These are phyloP conservation scores for Starmerella lactis-condensi DNA, from an alignment of 805 yeast genomes.

Conservation along the genomic window DNA sequence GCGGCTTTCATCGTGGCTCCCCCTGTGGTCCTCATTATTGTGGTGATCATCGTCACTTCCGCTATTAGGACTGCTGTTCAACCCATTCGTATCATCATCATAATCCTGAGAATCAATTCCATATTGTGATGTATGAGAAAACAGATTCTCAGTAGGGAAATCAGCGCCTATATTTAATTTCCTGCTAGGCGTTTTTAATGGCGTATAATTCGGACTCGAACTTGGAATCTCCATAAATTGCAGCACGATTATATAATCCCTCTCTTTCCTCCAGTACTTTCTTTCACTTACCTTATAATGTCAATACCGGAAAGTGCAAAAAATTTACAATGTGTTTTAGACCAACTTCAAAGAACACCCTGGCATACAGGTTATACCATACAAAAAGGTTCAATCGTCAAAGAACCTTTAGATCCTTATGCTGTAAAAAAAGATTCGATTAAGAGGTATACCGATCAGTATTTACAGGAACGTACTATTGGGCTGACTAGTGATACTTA, in stretches of 20 bases:
- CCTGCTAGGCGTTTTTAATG: constrained; percentile 9
- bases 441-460: constrained; percentile 65
- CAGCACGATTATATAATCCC: neutral
- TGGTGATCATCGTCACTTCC: too few relatives aligned
- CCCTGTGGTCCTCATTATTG: too few relatives aligned
- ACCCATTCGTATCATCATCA: too few relatives aligned
- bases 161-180: neutral
- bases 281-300: neutral
- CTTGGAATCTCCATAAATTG: constrained; percentile 16
- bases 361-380: constrained; percentile 15
- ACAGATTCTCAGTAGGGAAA: too few relatives aligned
- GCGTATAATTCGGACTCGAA: constrained; percentile 18
- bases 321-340: constrained; percentile 8
- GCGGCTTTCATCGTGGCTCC: too few relatives aligned
- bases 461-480: constrained; percentile 47
- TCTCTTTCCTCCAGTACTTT: neutral
- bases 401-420: constrained; percentile 9
- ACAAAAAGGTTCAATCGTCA: constrained; percentile 11
- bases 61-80: too few relatives aligned
- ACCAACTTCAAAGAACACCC: constrained; percentile 13
- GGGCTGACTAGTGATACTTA: constrained; percentile 61
- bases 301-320: constrained; percentile 6
- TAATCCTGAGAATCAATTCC: too few relatives aligned
- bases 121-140: too few relatives aligned
- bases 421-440: constrained; percentile 38